Conservation (phyloP, 1,284 basidiomycete genomes). For the Wolfiporia cocos region DNA sequence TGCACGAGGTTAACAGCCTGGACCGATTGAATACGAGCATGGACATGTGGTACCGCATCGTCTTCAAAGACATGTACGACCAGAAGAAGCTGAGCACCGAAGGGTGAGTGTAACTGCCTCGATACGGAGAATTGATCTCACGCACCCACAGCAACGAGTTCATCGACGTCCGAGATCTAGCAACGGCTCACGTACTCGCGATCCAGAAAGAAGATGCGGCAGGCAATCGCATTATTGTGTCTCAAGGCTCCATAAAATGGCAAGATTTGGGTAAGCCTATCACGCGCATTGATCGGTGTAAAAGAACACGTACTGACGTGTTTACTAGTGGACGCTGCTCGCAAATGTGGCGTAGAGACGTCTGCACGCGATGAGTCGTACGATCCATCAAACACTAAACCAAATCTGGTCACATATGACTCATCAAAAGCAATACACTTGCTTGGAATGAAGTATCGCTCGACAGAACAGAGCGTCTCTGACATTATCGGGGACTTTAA, state of each 20-base stretch:
- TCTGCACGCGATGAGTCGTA: slow-evolving; percentile 18
- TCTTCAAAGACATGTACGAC: background rate
- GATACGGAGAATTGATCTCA: background rate
- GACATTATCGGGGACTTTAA: slow-evolving; percentile 37
- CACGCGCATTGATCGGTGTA: background rate
- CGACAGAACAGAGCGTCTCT: slow-evolving; percentile 34
- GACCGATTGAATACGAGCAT: slow-evolving; percentile 13
- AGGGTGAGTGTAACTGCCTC: background rate
- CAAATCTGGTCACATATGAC: slow-evolving; percentile 23
- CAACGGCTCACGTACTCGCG: slow-evolving; percentile 49
- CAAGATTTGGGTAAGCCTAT: slow-evolving; percentile 24
- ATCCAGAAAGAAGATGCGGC: slow-evolving; percentile 48
- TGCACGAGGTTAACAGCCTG: slow-evolving; percentile 11
- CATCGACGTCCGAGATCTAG: slow-evolving; percentile 62
- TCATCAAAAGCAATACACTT: slow-evolving; percentile 35
- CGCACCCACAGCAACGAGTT: slow-evolving; percentile 23
- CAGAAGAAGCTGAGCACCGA: background rate
- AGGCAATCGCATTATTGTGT: slow-evolving; percentile 52
- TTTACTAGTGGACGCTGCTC: slow-evolving; percentile 11
- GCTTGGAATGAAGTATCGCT: slow-evolving; percentile 40
- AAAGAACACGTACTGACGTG: background rate
- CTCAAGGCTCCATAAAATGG: slow-evolving; percentile 28
- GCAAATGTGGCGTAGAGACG: slow-evolving; percentile 14
- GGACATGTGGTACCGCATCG: slow-evolving; percentile 4
- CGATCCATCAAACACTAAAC: slow-evolving; percentile 23